phyloP scores from a whole-genome alignment of 495 filamentous ascomycete species.

The Penicillium egyptiacum region DNA sequence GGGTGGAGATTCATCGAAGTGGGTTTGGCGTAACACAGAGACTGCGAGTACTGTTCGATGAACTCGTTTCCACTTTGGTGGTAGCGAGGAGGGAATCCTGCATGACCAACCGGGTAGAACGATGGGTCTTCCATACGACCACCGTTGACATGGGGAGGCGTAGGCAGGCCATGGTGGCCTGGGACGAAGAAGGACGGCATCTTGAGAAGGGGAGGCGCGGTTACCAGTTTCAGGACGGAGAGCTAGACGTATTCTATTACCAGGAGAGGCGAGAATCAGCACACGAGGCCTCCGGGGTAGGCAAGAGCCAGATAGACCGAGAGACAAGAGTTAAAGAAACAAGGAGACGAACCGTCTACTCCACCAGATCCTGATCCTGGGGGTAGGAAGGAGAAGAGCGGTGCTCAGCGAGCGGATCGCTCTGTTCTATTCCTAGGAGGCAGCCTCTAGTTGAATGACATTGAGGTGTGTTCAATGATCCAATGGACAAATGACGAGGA shows the following conservation, averaged over 20 bases:
- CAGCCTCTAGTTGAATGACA: constrained; percentile 49
- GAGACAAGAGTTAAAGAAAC: constrained; percentile 16
- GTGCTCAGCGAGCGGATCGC: constrained; percentile 46
- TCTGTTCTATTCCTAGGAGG: constrained; percentile 34
- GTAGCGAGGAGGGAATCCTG: constrained; percentile 48
- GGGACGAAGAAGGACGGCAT: constrained; percentile 51
- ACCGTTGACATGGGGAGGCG: constrained; percentile 46
- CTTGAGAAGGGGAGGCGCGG: constrained; percentile 19
- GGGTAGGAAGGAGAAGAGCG: constrained; percentile 33
- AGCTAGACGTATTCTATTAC: constrained; percentile 35
- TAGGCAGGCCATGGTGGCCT: constrained; percentile 46
- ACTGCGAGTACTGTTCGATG: constrained; percentile 53
- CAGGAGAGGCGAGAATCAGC: constrained; percentile 20
- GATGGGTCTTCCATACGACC: constrained; percentile 45
- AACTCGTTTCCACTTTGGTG: constrained; percentile 50
- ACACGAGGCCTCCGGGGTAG: constrained; percentile 9
- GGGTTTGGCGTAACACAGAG: constrained; percentile 43
- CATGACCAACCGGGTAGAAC: constrained; percentile 42
- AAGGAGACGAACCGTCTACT: constrained; percentile 51
- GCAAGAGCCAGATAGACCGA: constrained; percentile 9
- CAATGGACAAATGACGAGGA: constrained; percentile 18
- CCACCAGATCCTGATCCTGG: constrained; percentile 47
- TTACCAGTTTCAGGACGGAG: constrained; percentile 43
- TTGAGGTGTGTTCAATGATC: constrained; percentile 36
- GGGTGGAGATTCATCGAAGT: constrained; percentile 40